Base-by-base conservation (phyloP, 2,329 filamentous ascomycete species). In the Botrytis tulipae region DNA sequence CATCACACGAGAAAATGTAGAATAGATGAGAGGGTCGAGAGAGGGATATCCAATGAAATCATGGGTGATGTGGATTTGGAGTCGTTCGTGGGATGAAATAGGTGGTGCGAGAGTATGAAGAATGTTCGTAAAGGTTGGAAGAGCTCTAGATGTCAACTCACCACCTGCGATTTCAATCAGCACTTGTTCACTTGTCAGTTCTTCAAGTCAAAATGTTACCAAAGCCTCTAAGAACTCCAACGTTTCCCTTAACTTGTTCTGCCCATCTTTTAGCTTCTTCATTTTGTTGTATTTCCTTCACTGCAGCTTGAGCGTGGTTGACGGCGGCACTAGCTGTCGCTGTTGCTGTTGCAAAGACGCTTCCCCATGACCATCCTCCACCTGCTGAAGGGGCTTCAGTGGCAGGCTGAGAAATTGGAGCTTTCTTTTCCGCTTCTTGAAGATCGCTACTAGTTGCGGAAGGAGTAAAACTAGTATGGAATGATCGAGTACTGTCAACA, bases 201-300 rank as follows among this genome's bases (percentile, higher is more conserved):
- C 37, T 20, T 59, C 37, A 74, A 51, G 14, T 57, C 62, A 18
- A 42, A 9, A 22, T 72, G 85, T 77, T 88, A 95, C 94, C 92
- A 75, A 95, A 85, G 72, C 91, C 92, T 78, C 89, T 89, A 60
- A 98, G 85, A 46, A 90, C 90, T 62, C 91, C 92, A 67, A 97
- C 93, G 81, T 97, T 97, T 74, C 94, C 95, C 80, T 91, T 91
- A 72, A 98, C 92, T 82, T 98, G 95, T 71, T 97, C 93, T 1
- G 95, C 93, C 94, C 95, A 99, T 82, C 93, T 93, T 85, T 95
- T 95, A 70, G 95, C 96, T 82, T 99, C 96, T 81, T 98, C 94
- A 79, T 97, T 98, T 81, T 96, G 92, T 82, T 97, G 93, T 66
- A 99, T 95, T 82, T 98, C 94, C 82, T 95, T 97, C 76, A 97